Evolutionary conservation across 2,329 filamentous ascomycete genomes (phyloP).

Genomic region (Claviceps cyperi): DNA sequence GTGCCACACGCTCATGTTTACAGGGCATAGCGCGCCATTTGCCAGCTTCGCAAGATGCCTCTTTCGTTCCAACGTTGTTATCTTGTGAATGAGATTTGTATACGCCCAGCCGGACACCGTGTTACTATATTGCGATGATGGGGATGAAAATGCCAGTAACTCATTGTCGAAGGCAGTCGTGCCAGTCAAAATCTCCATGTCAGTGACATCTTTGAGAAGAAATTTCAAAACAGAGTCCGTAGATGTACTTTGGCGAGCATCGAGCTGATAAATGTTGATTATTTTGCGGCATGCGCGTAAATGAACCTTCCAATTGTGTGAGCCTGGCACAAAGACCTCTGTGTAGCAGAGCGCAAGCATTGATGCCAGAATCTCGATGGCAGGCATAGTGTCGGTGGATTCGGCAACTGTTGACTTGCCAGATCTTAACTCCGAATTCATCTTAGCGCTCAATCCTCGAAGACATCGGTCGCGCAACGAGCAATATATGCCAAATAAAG

Average conservation of each 20-base stretch:
- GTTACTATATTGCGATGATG: background rate
- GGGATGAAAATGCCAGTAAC: background rate
- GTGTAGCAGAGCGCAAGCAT: constrained; percentile 7
- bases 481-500: background rate
- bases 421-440: background rate
- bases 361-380: constrained; percentile 3
- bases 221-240: constrained; percentile 4
- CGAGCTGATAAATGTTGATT: background rate
- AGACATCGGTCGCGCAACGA: constrained; percentile 3
- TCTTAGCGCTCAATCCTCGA: constrained; percentile 3
- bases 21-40: background rate
- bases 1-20: constrained; percentile 4
- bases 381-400: background rate
- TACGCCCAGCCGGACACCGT: constrained; percentile 5
- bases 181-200: constrained; percentile 5
- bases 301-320: constrained; percentile 5
- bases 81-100: constrained; percentile 3
- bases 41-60: background rate
- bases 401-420: background rate
- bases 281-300: constrained; percentile 5
- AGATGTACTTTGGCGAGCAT: background rate
- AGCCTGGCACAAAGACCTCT: constrained; percentile 6
- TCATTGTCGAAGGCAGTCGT: constrained; percentile 4
- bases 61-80: constrained; percentile 3
- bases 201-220: constrained; percentile 5